These are phyloP conservation scores for Chlorella vulgaris DNA, from an alignment of 139 green algal genomes.

Conservation along the genomic window DNA sequence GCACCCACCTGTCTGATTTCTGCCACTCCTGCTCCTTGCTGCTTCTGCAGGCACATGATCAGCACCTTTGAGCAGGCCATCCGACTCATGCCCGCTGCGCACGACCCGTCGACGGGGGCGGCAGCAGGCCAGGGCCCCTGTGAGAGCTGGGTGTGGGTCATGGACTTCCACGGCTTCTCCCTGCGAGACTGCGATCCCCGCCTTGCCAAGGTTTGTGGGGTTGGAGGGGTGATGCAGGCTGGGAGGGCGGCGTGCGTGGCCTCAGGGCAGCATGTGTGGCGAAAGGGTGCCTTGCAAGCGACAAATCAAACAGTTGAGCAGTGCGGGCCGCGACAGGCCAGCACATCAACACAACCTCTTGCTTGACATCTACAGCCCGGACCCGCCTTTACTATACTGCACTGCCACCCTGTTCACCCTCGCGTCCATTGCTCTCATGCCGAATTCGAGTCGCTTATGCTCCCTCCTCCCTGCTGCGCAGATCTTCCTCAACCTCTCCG, in stretches of 20 bases:
- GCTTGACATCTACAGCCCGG: no score
- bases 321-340: background rate
- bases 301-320: no score
- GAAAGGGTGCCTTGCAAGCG: background rate
- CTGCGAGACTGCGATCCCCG: conserved; percentile 64
- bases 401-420: no score
- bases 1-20: no score
- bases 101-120: background rate
- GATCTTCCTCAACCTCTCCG: conserved; percentile 73
- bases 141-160: conserved; percentile 76
- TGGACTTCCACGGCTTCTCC: conserved; percentile 77
- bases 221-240: background rate
- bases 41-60: conserved; percentile 63
- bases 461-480: background rate
- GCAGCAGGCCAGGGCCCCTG: conserved; percentile 26
- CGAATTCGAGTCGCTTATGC: background rate
- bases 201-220: conserved; percentile 40
- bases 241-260: background rate
- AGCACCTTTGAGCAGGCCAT: conserved; percentile 65
- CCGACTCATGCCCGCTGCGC: conserved; percentile 26
- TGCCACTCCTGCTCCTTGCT: no score
- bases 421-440: no score
- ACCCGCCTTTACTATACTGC: no score
- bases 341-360: background rate
- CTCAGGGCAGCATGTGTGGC: background rate